Evolutionary conservation across 1,139 yeast species (phyloP).

Genomic region (Candida tropicalis): DNA sequence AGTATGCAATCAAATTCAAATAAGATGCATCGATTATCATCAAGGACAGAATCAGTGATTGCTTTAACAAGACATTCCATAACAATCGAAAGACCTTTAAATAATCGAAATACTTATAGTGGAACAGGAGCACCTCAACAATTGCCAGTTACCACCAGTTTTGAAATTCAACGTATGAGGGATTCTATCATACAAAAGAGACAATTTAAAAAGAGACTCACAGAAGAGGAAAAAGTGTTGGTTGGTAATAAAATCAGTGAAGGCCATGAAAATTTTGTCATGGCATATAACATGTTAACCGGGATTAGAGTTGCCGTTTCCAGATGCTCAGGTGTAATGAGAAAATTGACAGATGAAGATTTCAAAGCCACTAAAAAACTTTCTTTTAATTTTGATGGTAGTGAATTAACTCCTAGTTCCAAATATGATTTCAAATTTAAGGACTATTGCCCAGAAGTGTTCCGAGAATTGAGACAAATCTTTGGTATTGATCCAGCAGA

Average conservation of each 20-base stretch:
- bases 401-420: constrained; percentile 88
- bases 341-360: constrained; percentile 68
- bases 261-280: constrained; percentile 90
- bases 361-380: constrained; percentile 74
- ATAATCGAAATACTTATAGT: constrained; percentile 26
- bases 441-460: constrained; percentile 94
- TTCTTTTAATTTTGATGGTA: constrained; percentile 86
- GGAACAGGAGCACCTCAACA: constrained; percentile 9
- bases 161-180: constrained; percentile 47
- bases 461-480: constrained; percentile 74
- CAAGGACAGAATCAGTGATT: constrained; percentile 19
- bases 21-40: constrained; percentile 3
- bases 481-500: constrained; percentile 96
- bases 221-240: constrained; percentile 55
- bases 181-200: constrained; percentile 44
- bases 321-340: constrained; percentile 84
- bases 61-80: constrained; percentile 17
- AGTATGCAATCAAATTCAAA: constrained; percentile 1
- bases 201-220: constrained; percentile 25
- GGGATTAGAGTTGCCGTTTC: constrained; percentile 96
- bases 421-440: constrained; percentile 96
- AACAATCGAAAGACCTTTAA: constrained; percentile 15
- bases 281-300: constrained; percentile 96
- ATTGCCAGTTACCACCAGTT: constrained; percentile 14
- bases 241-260: constrained; percentile 83